phyloP scores from a whole-genome alignment of 805 yeast genomes.

The Saccharomycopsis sp. region DNA sequence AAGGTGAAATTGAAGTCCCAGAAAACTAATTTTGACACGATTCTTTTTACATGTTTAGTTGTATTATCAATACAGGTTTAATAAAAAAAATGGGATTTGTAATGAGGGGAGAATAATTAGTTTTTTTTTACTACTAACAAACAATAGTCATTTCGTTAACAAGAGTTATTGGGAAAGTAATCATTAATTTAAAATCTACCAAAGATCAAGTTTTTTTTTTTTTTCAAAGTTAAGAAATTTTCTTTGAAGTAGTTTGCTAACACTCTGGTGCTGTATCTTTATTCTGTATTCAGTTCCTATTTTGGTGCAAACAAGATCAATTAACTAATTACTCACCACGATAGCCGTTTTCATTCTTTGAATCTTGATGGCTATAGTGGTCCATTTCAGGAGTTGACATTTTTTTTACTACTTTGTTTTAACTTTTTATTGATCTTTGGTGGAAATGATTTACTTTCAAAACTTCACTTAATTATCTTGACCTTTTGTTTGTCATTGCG shows the following conservation, averaged over 20 bases:
- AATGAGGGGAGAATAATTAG: no score
- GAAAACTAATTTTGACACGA: constrained; percentile 45
- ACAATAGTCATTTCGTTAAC: no score
- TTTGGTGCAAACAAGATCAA: constrained; percentile 80
- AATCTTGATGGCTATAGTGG: constrained; percentile 30
- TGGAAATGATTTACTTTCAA: neutral
- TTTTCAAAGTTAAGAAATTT: neutral
- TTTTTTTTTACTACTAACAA: no score
- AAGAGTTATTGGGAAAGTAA: no score
- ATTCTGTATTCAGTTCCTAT: constrained; percentile 64
- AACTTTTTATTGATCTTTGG: neutral
- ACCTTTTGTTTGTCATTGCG: no score
- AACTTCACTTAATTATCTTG: no score
- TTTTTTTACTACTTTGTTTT: constrained; percentile 2
- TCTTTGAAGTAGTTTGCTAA: constrained; percentile 55
- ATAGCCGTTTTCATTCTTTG: constrained; percentile 21
- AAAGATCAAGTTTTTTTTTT: constrained; percentile 5
- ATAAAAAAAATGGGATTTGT: constrained; percentile 1
- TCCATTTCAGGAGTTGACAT: constrained; percentile 60
- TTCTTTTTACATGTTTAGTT: constrained; percentile 1
- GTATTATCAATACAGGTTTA: constrained; percentile 13
- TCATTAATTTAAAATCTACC: no score
- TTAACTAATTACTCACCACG: constrained; percentile 67
- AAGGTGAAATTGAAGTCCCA: constrained; percentile 94
- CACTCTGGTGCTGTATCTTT: constrained; percentile 78